Base-by-base conservation (phyloP, 345 rosid species). In the Hirschfeldia incana region DNA sequence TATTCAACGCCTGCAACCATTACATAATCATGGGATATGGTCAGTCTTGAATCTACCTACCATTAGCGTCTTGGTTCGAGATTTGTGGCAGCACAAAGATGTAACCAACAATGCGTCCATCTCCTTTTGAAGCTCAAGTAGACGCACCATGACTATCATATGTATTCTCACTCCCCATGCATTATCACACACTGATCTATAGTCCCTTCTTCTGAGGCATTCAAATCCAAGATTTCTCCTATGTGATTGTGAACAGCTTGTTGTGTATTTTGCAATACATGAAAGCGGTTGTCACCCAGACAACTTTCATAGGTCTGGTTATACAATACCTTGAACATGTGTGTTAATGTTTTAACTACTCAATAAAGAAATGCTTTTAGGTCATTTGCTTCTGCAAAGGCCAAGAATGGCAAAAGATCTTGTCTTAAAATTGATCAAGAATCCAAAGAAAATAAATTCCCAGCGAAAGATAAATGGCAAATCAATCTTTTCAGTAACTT, bases 71-170 rank as follows among this genome's bases (percentile, higher is more conserved):
- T 86, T 85, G 4, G 85, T 95, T 29, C 84, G 98, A 83, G 96
- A 95, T 83, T 81, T 93, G 67, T 95, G 97, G 98, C 88, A 88
- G 88, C 94, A 87, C 81, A 78, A 87, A 79, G 85, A 83, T 63
- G 82, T 90, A 26, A 32, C 59, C 26, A 84, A 33, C 29, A 82
- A 82, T 59, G 94, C 83, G 0, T 90, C 87, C 69, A 84, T 84
- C 8, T 89, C 94, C 94, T 0, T 94, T 88, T 59, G 76, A 86
- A 70, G 85, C 96, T 58, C 76, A 57, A 73, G 93, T 94, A 9
- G 88, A 86, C 15, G 74, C 90, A n/a, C 98, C 98, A 90, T 21
- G 89, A 89, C 77, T 89, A 93, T 72, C 85, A 84, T 33, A 74
- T 90, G 87, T 90, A 89, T 88, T 65, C 88, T 94, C 83, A 85